Conservation (phyloP, 495 filamentous ascomycete genomes). For the Tuber brumale region DNA sequence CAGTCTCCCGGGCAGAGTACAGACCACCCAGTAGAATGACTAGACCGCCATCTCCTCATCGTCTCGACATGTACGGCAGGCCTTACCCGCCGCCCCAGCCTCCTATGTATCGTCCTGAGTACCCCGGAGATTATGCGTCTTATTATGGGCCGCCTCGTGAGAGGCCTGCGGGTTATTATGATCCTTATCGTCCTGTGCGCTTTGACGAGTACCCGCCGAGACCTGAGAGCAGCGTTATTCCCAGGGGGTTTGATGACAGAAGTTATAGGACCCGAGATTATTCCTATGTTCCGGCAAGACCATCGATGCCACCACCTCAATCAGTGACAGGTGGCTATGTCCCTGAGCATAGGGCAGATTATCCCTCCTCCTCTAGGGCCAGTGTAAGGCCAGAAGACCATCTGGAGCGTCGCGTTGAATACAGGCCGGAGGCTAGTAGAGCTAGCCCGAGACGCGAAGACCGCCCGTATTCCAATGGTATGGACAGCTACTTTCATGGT, state of each 20-base stretch:
- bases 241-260: slow-evolving; percentile 29
- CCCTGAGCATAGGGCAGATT: slow-evolving; percentile 23
- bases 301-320: slow-evolving; percentile 23
- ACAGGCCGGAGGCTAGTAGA: slow-evolving; percentile 29
- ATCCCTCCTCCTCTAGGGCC: slow-evolving; percentile 36
- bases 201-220: slow-evolving; percentile 26
- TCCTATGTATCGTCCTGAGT: slow-evolving; percentile 12
- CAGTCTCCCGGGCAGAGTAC: slow-evolving; percentile 14
- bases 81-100: slow-evolving; percentile 19
- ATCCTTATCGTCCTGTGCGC: slow-evolving; percentile 29
- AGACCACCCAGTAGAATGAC: slow-evolving; percentile 22
- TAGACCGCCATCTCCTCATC: slow-evolving; percentile 13
- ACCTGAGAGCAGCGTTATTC: slow-evolving; percentile 25
- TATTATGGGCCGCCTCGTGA: slow-evolving; percentile 22
- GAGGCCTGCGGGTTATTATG: slow-evolving; percentile 25
- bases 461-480: background rate
- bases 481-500: slow-evolving; percentile 1
- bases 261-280: slow-evolving; percentile 39
- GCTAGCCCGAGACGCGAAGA: slow-evolving; percentile 27
- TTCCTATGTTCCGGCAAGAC: slow-evolving; percentile 21
- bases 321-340: slow-evolving; percentile 11
- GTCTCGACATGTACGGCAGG: slow-evolving; percentile 26
- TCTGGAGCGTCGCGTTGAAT: slow-evolving; percentile 42
- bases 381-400: slow-evolving; percentile 43
- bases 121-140: slow-evolving; percentile 20